A percentile compares a stretch with the other conserved stretches of the same genome.
Conservation (phyloP, 306 rosid genomes). For the Cicer bijugum region DNA sequence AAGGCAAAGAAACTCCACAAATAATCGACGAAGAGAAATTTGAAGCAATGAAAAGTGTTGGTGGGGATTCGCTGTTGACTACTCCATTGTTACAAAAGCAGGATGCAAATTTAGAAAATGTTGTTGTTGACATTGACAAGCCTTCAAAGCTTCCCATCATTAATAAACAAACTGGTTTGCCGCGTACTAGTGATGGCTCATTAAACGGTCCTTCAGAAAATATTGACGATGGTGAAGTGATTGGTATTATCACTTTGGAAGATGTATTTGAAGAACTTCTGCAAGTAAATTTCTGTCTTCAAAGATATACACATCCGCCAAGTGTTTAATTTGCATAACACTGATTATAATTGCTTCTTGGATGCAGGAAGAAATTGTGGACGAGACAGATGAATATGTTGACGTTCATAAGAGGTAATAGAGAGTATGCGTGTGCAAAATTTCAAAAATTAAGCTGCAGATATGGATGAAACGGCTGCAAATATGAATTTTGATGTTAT, state of each 20-base stretch:
- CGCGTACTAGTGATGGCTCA: slow-evolving; percentile 42
- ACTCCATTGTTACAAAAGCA: slow-evolving; percentile 71
- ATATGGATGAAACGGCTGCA: slow-evolving; percentile 19
- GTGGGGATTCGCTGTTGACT: slow-evolving; percentile 58
- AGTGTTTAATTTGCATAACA: slow-evolving; percentile 2
- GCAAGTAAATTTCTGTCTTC: slow-evolving; percentile 64
- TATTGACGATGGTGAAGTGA: slow-evolving; percentile 90
- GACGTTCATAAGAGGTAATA: slow-evolving; percentile 94
- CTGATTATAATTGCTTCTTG: slow-evolving; percentile 33
- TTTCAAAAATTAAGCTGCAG: slow-evolving; percentile 33
- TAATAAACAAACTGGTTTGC: slow-evolving; percentile 48
- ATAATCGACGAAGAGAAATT: slow-evolving; percentile 57
- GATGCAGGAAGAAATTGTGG: slow-evolving; percentile 95
- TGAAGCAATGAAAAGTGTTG: slow-evolving; percentile 49
- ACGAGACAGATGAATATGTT: slow-evolving; percentile 96
- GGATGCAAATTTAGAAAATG: slow-evolving; percentile 54
- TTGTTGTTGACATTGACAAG: slow-evolving; percentile 75
- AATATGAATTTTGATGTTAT: slow-evolving; percentile 30
- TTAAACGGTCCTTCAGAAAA: slow-evolving; percentile 59
- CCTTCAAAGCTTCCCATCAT: slow-evolving; percentile 51
- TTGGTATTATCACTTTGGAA: slow-evolving; percentile 96
- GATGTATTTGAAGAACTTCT: slow-evolving; percentile 98
- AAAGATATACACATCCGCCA: slow-evolving; percentile 10
- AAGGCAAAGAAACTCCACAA: slow-evolving; percentile 56
- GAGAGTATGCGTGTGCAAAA: slow-evolving; percentile 3